Evolutionary conservation across 202 grass and related monocot species (phyloP).

Genomic region (Saccharum hybrid): DNA sequence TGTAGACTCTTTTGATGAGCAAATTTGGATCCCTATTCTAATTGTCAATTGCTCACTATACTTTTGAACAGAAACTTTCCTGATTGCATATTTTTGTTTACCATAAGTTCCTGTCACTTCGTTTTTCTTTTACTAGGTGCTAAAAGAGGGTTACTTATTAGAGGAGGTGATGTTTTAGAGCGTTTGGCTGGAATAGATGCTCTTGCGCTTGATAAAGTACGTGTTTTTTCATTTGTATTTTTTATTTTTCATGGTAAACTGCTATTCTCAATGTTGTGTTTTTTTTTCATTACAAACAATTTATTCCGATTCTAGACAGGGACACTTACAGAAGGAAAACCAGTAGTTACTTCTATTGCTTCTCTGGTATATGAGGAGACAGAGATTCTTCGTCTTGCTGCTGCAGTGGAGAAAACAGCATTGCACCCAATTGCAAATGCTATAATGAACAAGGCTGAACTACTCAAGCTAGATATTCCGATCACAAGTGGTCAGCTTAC

Average conservation of each 20-base stretch:
- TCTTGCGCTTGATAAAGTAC: slow-evolving; percentile 88
- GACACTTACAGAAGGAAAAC: slow-evolving; percentile 92
- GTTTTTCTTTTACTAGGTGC: slow-evolving; percentile 64
- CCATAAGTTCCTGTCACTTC: slow-evolving; percentile 3
- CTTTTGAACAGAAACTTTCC: slow-evolving; percentile 2
- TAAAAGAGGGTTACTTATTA: slow-evolving; percentile 90
- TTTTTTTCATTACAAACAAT: slow-evolving; percentile 12
- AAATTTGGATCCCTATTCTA: background rate
- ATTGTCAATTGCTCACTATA: background rate
- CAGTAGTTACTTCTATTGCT: slow-evolving; percentile 78
- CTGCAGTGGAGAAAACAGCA: slow-evolving; percentile 96
- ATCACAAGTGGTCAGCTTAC: slow-evolving; percentile 79
- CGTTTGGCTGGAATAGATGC: slow-evolving; percentile 77
- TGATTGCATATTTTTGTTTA: slow-evolving; percentile 35
- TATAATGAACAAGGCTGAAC: slow-evolving; percentile 80
- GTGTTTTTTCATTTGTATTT: slow-evolving; percentile 17
- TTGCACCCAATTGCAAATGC: slow-evolving; percentile 96
- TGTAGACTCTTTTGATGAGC: slow-evolving; percentile 15
- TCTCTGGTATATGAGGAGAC: slow-evolving; percentile 70
- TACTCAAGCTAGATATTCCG: slow-evolving; percentile 70
- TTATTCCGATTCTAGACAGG: slow-evolving; percentile 64
- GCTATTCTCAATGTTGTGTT: background rate
- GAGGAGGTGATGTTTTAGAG: slow-evolving; percentile 97
- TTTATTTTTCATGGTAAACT: slow-evolving; percentile 22
- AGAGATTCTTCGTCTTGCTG: slow-evolving; percentile 78